Evolutionary conservation across 352 stramenopile genomes (phyloP).

Genomic region (Pythium plurisporium): DNA sequence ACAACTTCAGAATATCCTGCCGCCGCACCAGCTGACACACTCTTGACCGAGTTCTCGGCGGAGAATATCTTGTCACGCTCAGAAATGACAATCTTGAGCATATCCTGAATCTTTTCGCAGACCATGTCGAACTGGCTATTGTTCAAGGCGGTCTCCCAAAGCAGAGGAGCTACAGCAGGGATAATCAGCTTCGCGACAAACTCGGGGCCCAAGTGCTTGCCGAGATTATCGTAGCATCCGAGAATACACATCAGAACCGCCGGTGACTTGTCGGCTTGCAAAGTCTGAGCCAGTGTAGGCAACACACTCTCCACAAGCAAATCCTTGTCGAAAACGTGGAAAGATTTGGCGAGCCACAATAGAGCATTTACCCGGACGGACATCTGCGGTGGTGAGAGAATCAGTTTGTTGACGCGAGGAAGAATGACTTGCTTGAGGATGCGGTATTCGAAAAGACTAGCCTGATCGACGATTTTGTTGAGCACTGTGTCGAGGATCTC

Average conservation of each 20-base stretch:
- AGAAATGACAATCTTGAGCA: slow-evolving; percentile 83
- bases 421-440: slow-evolving; percentile 87
- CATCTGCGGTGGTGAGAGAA: slow-evolving; percentile 72
- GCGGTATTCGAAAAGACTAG: slow-evolving; percentile 84
- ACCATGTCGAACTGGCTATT: slow-evolving; percentile 83
- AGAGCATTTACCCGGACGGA: slow-evolving; percentile 84
- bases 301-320: slow-evolving; percentile 80
- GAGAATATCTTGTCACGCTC: slow-evolving; percentile 79
- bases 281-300: slow-evolving; percentile 63
- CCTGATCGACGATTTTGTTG: slow-evolving; percentile 86
- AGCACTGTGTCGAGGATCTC: slow-evolving; percentile 86
- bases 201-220: slow-evolving; percentile 81
- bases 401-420: slow-evolving; percentile 84
- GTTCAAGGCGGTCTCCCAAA: slow-evolving; percentile 79
- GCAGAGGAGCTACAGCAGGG: slow-evolving; percentile 66
- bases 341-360: slow-evolving; percentile 83
- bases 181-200: slow-evolving; percentile 83
- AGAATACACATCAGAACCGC: slow-evolving; percentile 86
- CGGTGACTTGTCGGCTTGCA: slow-evolving; percentile 78
- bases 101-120: slow-evolving; percentile 84
- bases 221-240: slow-evolving; percentile 84
- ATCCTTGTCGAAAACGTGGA: slow-evolving; percentile 88
- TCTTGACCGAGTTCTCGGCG: slow-evolving; percentile 63
- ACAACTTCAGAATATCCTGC: slow-evolving; percentile 68
- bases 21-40: slow-evolving; percentile 49